Evolutionary conservation across 2,329 filamentous ascomycete species (phyloP).

Genomic region (Coniochaeta hoffmannii): DNA sequence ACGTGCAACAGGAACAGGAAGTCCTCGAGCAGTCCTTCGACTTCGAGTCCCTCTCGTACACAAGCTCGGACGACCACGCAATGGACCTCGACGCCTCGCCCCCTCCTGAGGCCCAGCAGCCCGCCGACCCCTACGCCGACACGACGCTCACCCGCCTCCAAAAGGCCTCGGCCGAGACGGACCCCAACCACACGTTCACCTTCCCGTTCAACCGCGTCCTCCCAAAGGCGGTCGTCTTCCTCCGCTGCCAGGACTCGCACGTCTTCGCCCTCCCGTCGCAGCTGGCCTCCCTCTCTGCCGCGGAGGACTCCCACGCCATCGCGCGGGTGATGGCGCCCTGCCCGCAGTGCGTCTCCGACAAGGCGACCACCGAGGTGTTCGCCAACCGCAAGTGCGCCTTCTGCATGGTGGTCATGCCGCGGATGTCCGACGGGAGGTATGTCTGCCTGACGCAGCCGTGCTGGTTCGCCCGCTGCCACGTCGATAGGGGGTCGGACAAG

Average conservation of each 20-base stretch:
- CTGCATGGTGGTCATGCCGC: not conserved
- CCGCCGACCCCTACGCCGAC: not conserved
- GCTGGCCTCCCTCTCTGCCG: not conserved
- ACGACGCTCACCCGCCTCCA: not conserved
- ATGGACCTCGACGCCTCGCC: not conserved
- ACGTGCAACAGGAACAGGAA: not conserved
- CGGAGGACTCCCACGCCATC: not conserved
- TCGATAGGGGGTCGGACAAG: not conserved
- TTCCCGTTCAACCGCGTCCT: not conserved
- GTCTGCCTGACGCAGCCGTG: not conserved
- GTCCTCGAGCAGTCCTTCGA: not conserved
- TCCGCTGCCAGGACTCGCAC: not conserved
- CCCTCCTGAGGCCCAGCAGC: not conserved
- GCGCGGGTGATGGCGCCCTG: not conserved
- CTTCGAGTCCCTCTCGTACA: not conserved
- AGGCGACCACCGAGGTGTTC: not conserved
- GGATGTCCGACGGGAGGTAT: not conserved
- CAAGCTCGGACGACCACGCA: not conserved
- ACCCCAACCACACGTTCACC: not conserved
- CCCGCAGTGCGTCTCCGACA: not conserved
- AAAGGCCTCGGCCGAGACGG: not conserved
- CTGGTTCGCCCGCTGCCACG: not conserved
- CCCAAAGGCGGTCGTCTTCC: not conserved
- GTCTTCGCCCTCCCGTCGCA: not conserved
- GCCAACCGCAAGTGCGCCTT: not conserved